Base-by-base conservation (phyloP, 345 rosid species). In the Gossypium australe region DNA sequence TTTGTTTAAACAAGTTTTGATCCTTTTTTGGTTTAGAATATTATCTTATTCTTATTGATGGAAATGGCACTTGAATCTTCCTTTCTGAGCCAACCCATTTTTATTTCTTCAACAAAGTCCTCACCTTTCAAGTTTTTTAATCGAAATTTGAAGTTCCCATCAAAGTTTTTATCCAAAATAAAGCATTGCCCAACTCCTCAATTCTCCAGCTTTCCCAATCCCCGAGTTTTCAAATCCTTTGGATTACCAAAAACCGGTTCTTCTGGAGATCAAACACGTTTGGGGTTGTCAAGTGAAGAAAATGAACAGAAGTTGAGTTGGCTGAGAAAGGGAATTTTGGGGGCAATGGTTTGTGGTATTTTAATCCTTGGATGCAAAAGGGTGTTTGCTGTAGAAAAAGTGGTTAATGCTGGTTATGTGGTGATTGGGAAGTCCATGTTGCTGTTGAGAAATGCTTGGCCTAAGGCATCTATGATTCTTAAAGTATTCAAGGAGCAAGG, bases 371-470 rank as follows among this genome's bases (percentile, higher is more conserved):
- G 49, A 2, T 9, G 69, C 38, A 55, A 75, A 68, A 41, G 65
- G 41, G 77, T 52, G 20, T 16, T 55, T 66, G 56, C 71, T 11
- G 44, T 52, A 12, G 77, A 75, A 47, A 56, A 51, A 75, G 64
- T 24, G 10, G 71, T 25, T 22, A 53, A 66, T 65, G 71, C 43
- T 9, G 71, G 77, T 14, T 63, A 52, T 38, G 77, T 52, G 57
- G 60, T 74, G 71, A 74, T 63, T 29, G 77, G 58, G 70, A 68
- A 49, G 59, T 63, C 49, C 61, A 61, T 49, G 18, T 5, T 61
- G 59, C 13, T 74, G 71, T 64, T 74, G 77, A 38, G 62, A 48
- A 74, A 52, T 64, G 52, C 52, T n/a, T 74, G 77, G 77, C 77
- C 77, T 38, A 74, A 74, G 77, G 20, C 41, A 41, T 64, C 62